Conservation (phyloP, 768 basidiomycete species). For the Tylopilus felleus region DNA sequence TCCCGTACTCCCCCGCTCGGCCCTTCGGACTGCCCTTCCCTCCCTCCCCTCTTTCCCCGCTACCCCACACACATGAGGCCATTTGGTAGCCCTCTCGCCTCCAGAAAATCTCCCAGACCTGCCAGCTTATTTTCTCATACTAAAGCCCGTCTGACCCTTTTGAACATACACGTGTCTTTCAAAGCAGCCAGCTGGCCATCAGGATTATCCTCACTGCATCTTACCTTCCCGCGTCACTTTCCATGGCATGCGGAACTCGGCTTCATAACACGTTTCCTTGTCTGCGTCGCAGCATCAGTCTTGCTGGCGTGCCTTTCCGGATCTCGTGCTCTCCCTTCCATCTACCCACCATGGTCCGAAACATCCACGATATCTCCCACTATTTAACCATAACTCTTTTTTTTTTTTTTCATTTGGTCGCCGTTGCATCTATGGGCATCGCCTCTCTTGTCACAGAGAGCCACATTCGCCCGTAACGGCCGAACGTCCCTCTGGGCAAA, state of each 20-base stretch:
- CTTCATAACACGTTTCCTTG: conserved; percentile 2
- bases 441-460: not conserved
- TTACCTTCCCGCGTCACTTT: conserved; percentile 1
- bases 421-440: not conserved
- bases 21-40: not conserved
- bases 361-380: conserved; percentile 11
- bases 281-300: conserved; percentile 2
- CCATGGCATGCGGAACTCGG: conserved; percentile 2
- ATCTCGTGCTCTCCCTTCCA: not conserved
- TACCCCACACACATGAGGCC: conserved; percentile 26
- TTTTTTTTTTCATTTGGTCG: not conserved
- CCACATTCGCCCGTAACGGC: not conserved
- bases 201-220: not conserved
- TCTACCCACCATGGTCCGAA: not conserved
- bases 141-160: no score
- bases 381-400: not conserved
- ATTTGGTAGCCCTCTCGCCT: no score
- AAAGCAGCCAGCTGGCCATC: not conserved
- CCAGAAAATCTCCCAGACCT: conserved; percentile 1
- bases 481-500: not conserved
- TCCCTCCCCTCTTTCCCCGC: conserved; percentile 24
- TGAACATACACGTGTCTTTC: not conserved
- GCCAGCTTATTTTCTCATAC: not conserved
- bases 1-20: not conserved
- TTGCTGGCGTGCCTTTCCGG: conserved; percentile 7